These are phyloP conservation scores for Penicillium digitatum DNA, from an alignment of 2,329 filamentous ascomycete genomes.

Conservation along the genomic window DNA sequence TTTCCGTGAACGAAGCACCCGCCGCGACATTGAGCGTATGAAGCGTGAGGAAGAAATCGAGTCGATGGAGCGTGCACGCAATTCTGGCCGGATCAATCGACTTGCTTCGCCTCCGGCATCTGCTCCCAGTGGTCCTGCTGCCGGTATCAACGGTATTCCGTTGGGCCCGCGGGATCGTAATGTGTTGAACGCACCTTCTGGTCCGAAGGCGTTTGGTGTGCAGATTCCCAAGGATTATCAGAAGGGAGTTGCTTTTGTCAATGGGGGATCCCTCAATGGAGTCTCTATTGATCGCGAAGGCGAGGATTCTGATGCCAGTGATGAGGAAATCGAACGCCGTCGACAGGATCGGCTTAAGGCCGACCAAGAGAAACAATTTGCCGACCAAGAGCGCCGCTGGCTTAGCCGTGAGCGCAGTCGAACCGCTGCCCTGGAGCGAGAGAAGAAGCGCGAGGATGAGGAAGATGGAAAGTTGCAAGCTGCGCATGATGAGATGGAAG, in stretches of 20 bases:
- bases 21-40: constrained; percentile 81
- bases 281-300: constrained; percentile 64
- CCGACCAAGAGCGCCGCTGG: constrained; percentile 86
- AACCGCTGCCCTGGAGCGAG: constrained; percentile 78
- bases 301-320: constrained; percentile 81
- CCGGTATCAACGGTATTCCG: constrained; percentile 69
- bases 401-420: constrained; percentile 80
- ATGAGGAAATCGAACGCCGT: constrained; percentile 76
- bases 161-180: constrained; percentile 66
- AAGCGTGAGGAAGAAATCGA: constrained; percentile 90
- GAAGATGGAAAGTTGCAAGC: constrained; percentile 64
- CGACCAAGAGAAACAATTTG: constrained; percentile 74
- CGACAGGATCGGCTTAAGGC: constrained; percentile 66
- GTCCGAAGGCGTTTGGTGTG: constrained; percentile 58
- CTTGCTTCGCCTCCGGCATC: constrained; percentile 66
- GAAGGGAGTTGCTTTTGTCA: constrained; percentile 77
- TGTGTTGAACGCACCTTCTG: constrained; percentile 70
- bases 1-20: constrained; percentile 86
- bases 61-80: constrained; percentile 72
- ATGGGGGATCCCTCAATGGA: constrained; percentile 66
- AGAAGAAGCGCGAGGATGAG: constrained; percentile 73
- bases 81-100: constrained; percentile 61
- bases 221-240: constrained; percentile 69
- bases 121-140: constrained; percentile 59
- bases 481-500: constrained; percentile 63